Percentiles rank a stretch among this genome's conserved stretches.
Evolutionary conservation across 192 early-diverging fungal genomes (phyloP).

Genomic region (Entrophospora sp.): DNA sequence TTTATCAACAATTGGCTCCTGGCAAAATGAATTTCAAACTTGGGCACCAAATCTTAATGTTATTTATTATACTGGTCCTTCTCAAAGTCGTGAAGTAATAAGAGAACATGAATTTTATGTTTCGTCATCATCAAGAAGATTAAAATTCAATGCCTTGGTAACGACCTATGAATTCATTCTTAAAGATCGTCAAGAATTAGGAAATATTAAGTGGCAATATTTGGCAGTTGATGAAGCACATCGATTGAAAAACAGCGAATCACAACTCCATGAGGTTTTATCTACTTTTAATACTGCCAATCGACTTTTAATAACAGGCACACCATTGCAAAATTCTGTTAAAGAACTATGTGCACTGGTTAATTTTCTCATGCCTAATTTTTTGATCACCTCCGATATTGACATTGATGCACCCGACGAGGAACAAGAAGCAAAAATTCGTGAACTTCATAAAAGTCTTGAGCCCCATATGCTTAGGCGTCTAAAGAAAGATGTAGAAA

Average conservation of each 20-base stretch:
- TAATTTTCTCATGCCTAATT: slow-evolving; percentile 89
- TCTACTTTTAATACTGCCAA: slow-evolving; percentile 81
- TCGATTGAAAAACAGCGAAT: slow-evolving; percentile 90
- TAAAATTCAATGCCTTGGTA: slow-evolving; percentile 87
- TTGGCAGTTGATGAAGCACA: slow-evolving; percentile 98
- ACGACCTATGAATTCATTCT: slow-evolving; percentile 95
- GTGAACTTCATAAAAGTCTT: slow-evolving; percentile 71
- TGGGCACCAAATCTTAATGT: slow-evolving; percentile 96
- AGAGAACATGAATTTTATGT: slow-evolving; percentile 92
- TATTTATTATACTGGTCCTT: slow-evolving; percentile 83
- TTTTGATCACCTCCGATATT: slow-evolving; percentile 72
- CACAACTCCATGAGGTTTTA: slow-evolving; percentile 88
- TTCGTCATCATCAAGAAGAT: slow-evolving; percentile 35
- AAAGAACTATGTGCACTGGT: slow-evolving; percentile 87
- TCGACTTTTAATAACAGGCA: slow-evolving; percentile 93
- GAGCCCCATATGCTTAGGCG: slow-evolving; percentile 90
- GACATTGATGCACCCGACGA: slow-evolving; percentile 67
- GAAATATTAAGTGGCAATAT: slow-evolving; percentile 83
- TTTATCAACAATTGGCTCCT: slow-evolving; percentile 86
- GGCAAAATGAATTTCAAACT: slow-evolving; percentile 90
- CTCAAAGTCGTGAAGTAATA: slow-evolving; percentile 70
- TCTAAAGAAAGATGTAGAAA: slow-evolving; percentile 97
- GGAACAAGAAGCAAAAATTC: slow-evolving; percentile 75
- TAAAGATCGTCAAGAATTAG: slow-evolving; percentile 77
- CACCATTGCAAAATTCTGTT: slow-evolving; percentile 96